Evolutionary conservation across 83 land plant species (phyloP).

Genomic region (Diphasiastrum complanatum): DNA sequence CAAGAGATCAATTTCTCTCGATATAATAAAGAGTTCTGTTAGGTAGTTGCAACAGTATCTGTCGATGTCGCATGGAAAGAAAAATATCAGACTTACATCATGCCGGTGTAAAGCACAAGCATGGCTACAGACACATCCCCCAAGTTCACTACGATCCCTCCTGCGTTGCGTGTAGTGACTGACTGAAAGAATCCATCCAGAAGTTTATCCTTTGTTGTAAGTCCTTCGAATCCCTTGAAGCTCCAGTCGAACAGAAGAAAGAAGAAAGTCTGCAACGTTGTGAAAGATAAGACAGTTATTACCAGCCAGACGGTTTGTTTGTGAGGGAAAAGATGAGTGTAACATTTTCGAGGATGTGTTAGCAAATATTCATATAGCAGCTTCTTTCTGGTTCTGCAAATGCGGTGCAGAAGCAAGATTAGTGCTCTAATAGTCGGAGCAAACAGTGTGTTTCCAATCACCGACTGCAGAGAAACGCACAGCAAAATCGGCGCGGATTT

Average conservation of each 20-base stretch:
- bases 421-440: no score
- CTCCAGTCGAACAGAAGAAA: slow-evolving; percentile 54
- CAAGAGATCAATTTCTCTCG: not conserved
- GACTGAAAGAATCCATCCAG: slow-evolving; percentile 45
- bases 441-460: no score
- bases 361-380: no score
- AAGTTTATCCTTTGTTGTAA: slow-evolving; percentile 38
- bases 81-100: slow-evolving; percentile 56
- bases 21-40: not conserved
- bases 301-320: slow-evolving; percentile 25
- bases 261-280: slow-evolving; percentile 32
- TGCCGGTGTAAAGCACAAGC: slow-evolving; percentile 45
- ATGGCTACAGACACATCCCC: slow-evolving; percentile 43
- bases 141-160: slow-evolving; percentile 49
- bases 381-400: no score
- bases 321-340: no score
- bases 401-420: no score
- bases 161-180: slow-evolving; percentile 52
- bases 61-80: not conserved
- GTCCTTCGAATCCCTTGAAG: slow-evolving; percentile 29
- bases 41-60: not conserved
- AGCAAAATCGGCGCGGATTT: no score
- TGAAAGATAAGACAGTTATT: slow-evolving; percentile 40
- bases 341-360: no score
- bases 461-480: no score